phyloP scores from a whole-genome alignment of 208 protist genomes.

The Wallacemonas sp. region DNA sequence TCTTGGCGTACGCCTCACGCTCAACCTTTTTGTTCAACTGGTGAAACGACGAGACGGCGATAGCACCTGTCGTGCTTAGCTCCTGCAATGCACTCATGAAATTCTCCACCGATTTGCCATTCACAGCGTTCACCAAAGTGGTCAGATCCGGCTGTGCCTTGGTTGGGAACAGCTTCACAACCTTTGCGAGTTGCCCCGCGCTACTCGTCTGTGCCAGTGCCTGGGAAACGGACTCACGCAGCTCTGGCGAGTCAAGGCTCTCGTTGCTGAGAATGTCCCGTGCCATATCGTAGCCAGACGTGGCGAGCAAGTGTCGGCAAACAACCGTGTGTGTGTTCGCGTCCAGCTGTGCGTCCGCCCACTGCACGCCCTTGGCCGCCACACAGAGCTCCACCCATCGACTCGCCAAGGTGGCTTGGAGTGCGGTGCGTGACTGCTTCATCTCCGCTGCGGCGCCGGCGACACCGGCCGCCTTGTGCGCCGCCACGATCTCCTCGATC shows the following conservation, averaged over 20 bases:
- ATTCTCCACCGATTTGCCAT: slow-evolving; percentile 38
- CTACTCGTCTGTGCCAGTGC: slow-evolving; percentile 37
- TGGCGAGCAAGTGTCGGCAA: slow-evolving; percentile 42
- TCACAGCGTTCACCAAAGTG: slow-evolving; percentile 42
- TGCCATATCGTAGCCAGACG: slow-evolving; percentile 35
- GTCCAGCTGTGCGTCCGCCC: slow-evolving; percentile 50
- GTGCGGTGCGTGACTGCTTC: slow-evolving; percentile 34
- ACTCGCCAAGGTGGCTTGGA: slow-evolving; percentile 41
- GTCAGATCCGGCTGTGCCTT: slow-evolving; percentile 34
- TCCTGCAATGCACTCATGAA: slow-evolving; percentile 49
- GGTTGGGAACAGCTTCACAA: slow-evolving; percentile 42
- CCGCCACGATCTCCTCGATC: slow-evolving; percentile 35
- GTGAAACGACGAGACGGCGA: slow-evolving; percentile 72
- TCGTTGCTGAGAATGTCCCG: slow-evolving; percentile 62
- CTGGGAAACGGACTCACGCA: slow-evolving; percentile 38
- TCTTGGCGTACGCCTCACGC: slow-evolving; percentile 44
- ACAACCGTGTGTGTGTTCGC: slow-evolving; percentile 32
- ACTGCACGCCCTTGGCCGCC: slow-evolving; percentile 51
- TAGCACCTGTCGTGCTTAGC: slow-evolving; percentile 40
- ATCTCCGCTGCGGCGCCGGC: slow-evolving; percentile 40
- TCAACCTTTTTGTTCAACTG: slow-evolving; percentile 68
- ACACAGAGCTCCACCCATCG: slow-evolving; percentile 51
- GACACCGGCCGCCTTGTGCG: slow-evolving; percentile 25
- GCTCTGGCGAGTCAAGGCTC: slow-evolving; percentile 45
- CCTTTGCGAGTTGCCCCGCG: slow-evolving; percentile 30